Evolutionary conservation across 306 rosid species (phyloP).

Genomic region (Alnus glutinosa): DNA sequence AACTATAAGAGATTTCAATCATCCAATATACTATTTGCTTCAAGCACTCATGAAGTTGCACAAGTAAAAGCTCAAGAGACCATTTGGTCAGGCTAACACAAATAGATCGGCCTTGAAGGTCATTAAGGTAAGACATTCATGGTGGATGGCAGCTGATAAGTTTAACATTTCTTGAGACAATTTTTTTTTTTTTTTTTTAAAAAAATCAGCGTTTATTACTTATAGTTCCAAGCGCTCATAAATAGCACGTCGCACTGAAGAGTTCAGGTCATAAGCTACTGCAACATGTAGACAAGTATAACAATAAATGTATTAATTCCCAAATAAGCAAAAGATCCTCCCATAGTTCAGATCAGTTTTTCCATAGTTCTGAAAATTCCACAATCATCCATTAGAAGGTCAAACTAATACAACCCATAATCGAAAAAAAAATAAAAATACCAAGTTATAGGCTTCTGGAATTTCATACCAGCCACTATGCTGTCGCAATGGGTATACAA

Average conservation of each 20-base stretch:
- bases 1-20: background rate
- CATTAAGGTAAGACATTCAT: slow-evolving; percentile 26
- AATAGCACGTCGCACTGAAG: slow-evolving; percentile 92
- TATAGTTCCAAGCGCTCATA: slow-evolving; percentile 82
- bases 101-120: background rate
- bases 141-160: background rate
- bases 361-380: background rate
- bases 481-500: background rate
- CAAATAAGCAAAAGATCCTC: background rate
- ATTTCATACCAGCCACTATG: background rate
- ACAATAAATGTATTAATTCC: background rate
- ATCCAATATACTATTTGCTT: background rate
- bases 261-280: slow-evolving; percentile 95
- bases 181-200: no score
- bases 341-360: background rate
- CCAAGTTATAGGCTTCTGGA: background rate
- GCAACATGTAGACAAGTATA: slow-evolving; percentile 24
- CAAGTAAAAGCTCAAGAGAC: background rate
- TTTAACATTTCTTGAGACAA: slow-evolving; percentile 3
- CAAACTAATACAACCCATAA: background rate
- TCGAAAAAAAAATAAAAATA: background rate
- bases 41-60: background rate
- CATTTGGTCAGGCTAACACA: slow-evolving; percentile 11
- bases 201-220: slow-evolving; percentile 29
- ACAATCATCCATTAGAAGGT: background rate